These are phyloP conservation scores for Peronospora farinosa DNA, from an alignment of 352 stramenopile species.

Conservation along the genomic window DNA sequence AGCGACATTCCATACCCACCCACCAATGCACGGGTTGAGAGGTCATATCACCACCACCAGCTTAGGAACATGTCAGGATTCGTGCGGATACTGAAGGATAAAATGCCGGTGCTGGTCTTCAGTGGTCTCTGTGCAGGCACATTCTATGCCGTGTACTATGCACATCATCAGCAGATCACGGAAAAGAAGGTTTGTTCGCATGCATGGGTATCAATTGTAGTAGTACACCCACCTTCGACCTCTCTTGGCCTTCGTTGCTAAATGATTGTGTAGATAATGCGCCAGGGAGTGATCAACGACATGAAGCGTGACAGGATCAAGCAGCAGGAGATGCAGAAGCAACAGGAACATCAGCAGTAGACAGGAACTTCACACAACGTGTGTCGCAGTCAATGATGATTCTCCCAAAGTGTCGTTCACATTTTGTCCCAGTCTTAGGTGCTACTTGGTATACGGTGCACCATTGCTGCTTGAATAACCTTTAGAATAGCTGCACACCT, in stretches of 20 bases:
- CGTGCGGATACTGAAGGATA: constrained; percentile 31
- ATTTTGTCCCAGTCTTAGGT: background rate
- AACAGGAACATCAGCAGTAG: constrained; percentile 27
- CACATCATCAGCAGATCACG: constrained; percentile 65
- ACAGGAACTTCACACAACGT: constrained; percentile 7
- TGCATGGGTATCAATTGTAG: background rate
- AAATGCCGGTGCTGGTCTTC: constrained; percentile 48
- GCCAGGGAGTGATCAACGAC: constrained; percentile 71
- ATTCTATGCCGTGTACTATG: constrained; percentile 64
- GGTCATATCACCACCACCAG: no score
- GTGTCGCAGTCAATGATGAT: constrained; percentile 5
- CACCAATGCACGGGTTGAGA: no score
- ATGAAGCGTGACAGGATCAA: constrained; percentile 68
- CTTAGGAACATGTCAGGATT: constrained; percentile 10
- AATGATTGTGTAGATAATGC: constrained; percentile 46
- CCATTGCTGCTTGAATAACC: constrained; percentile 8
- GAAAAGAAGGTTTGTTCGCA: constrained; percentile 55
- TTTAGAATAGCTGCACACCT: constrained; percentile 26
- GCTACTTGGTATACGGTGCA: background rate
- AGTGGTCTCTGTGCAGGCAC: constrained; percentile 34
- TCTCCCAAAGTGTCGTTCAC: background rate
- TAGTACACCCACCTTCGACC: background rate
- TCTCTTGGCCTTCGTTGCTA: constrained; percentile 1
- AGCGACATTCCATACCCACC: no score
- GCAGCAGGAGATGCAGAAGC: constrained; percentile 38